phyloP scores from a whole-genome alignment of 768 basidiomycete genomes.

The Trametes punicea region DNA sequence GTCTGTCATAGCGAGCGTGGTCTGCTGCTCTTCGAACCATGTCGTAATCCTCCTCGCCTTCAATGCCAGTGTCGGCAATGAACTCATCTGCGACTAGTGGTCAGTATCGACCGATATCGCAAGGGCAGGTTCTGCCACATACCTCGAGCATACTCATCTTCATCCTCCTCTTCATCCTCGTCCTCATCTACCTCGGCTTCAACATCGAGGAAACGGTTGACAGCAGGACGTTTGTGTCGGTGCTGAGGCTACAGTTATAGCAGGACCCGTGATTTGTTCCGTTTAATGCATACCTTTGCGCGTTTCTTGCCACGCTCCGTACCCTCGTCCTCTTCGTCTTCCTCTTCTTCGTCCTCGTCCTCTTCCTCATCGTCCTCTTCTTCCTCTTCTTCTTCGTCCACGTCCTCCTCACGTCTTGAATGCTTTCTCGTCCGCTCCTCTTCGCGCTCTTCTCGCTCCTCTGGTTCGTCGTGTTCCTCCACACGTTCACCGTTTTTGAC shows the following conservation, averaged over 20 bases:
- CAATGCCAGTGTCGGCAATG: constrained; percentile 56
- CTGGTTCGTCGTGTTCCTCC: constrained; percentile 29
- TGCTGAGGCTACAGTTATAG: constrained; percentile 25
- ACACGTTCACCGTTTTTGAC: constrained; percentile 19
- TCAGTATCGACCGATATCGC: not conserved
- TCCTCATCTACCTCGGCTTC: constrained; percentile 97
- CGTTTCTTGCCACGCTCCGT: constrained; percentile 52
- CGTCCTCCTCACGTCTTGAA: constrained; percentile 34
- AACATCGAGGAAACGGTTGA: constrained; percentile 89
- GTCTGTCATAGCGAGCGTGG: constrained; percentile 67
- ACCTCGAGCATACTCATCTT: constrained; percentile 62
- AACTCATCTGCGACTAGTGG: constrained; percentile 52
- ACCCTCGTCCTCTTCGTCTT: constrained; percentile 43
- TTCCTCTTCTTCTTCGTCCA: constrained; percentile 39
- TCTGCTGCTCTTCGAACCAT: constrained; percentile 46
- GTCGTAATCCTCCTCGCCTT: constrained; percentile 68
- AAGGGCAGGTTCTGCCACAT: constrained; percentile 33
- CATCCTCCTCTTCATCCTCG: constrained; percentile 91
- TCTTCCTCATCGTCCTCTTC: constrained; percentile 53
- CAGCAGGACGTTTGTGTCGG: constrained; percentile 63
- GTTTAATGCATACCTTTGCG: constrained; percentile 47
- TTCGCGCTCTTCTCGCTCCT: constrained; percentile 41
- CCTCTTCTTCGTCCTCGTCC: constrained; percentile 30
- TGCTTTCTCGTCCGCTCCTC: constrained; percentile 40
- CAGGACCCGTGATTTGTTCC: not conserved